Evolutionary conservation across 768 basidiomycete species (phyloP).

Genomic region (Hygrophoropsis aurantiaca): DNA sequence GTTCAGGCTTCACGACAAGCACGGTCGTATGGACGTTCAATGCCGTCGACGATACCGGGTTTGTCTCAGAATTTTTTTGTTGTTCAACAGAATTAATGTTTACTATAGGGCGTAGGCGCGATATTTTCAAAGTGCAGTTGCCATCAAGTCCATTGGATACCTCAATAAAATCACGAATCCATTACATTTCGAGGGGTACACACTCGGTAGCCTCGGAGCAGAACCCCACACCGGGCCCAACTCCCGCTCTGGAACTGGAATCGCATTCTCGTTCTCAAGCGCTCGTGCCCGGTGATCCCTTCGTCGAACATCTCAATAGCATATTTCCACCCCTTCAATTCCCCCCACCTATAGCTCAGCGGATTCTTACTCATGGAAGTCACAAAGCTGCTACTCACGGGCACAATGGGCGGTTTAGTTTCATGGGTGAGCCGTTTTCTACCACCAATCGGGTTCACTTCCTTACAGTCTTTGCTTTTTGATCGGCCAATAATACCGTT

Average conservation of each 20-base stretch:
- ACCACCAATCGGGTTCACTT: not conserved
- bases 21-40: constrained; percentile 10
- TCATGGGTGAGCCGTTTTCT: constrained; percentile 61
- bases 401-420: constrained; percentile 71
- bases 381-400: constrained; percentile 64
- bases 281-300: constrained; percentile 9
- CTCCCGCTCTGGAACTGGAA: too few relatives aligned
- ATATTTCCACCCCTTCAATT: constrained; percentile 70
- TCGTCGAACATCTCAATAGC: constrained; percentile 57
- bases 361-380: constrained; percentile 77
- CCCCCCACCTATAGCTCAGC: constrained; percentile 65
- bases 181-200: not conserved
- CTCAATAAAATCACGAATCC: not conserved
- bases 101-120: constrained; percentile 1
- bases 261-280: too few relatives aligned
- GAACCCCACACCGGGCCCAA: not conserved
- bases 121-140: not conserved
- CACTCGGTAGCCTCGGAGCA: constrained; percentile 5
- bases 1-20: constrained; percentile 10
- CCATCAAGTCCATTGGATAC: not conserved
- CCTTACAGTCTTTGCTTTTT: constrained; percentile 1
- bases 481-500: not conserved
- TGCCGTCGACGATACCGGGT: constrained; percentile 11
- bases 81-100: not conserved
- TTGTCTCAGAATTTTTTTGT: constrained; percentile 11